These are phyloP conservation scores for Malassezia sympodialis DNA, from an alignment of 1,284 basidiomycete species.

Conservation along the genomic window DNA sequence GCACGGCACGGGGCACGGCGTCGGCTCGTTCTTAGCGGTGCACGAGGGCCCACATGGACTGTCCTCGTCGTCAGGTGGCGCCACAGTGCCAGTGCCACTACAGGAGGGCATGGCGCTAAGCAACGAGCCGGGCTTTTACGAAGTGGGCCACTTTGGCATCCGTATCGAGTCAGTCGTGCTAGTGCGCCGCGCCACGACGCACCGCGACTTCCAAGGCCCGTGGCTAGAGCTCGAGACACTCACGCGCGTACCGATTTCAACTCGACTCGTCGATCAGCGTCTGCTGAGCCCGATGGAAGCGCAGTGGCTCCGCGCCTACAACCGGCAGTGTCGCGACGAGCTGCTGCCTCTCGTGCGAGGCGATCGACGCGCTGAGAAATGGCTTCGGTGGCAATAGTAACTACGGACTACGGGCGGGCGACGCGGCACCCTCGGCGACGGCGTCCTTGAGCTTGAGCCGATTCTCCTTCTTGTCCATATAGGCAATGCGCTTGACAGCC, in stretches of 20 bases:
- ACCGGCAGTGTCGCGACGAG: conserved; percentile 27
- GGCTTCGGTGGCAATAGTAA: conserved; percentile 30
- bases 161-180: conserved; percentile 37
- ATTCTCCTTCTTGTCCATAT: conserved; percentile 39
- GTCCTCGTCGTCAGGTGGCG: conserved; percentile 28
- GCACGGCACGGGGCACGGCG: conserved; percentile 41
- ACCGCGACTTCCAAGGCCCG: conserved; percentile 29
- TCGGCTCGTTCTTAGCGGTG: conserved; percentile 37
- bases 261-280: conserved; percentile 36
- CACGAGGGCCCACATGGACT: conserved; percentile 42
- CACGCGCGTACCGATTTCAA: conserved; percentile 45
- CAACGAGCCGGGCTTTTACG: conserved; percentile 39
- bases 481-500: conserved; percentile 32
- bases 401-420: neutral
- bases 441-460: conserved; percentile 34
- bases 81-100: conserved; percentile 23
- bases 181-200: conserved; percentile 25
- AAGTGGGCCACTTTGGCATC: conserved; percentile 39
- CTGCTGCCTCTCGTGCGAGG: conserved; percentile 38
- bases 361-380: conserved; percentile 29
- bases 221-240: conserved; percentile 49
- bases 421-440: neutral
- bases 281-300: conserved; percentile 38
- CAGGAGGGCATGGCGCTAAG: conserved; percentile 33
- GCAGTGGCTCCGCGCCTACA: conserved; percentile 48